Conservation (phyloP, 2,329 filamentous ascomycete species). For the Scleromitrula shiraiana region DNA sequence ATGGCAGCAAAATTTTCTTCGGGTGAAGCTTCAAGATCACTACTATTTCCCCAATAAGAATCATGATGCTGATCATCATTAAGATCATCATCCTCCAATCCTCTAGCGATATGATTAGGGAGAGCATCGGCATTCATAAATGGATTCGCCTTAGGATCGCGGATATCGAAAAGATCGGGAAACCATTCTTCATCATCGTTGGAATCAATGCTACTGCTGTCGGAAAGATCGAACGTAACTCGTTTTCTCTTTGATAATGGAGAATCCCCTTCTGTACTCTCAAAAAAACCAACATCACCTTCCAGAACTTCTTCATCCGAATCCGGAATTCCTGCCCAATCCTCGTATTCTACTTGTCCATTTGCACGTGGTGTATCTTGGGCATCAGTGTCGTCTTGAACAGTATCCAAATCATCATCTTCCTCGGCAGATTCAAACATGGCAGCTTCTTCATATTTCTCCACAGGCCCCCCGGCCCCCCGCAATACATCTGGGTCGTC, state of each 20-base stretch:
- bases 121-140: slow-evolving; percentile 7
- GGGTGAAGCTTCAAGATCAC: not conserved
- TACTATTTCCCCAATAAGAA: not conserved
- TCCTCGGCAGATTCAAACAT: slow-evolving; percentile 48
- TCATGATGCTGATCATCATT: slow-evolving; percentile 1
- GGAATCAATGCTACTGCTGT: not conserved
- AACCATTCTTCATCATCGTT: slow-evolving; percentile 3
- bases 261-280: not conserved
- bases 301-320: not conserved
- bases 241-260: too few relatives aligned
- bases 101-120: not conserved
- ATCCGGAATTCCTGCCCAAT: slow-evolving; percentile 3
- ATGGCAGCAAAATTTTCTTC: not conserved
- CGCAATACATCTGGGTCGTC: slow-evolving; percentile 67
- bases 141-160: not conserved
- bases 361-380: not conserved
- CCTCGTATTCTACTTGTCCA: not conserved
- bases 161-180: slow-evolving; percentile 5
- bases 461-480: slow-evolving; percentile 59
- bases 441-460: slow-evolving; percentile 35
- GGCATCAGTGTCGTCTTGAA: not conserved
- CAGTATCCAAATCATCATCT: slow-evolving; percentile 3
- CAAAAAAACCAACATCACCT: not conserved
- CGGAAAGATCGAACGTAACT: not conserved
- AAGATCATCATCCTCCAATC: slow-evolving; percentile 6